Base-by-base conservation (phyloP, 139 green algal genomes). In the Microglena sp. region DNA sequence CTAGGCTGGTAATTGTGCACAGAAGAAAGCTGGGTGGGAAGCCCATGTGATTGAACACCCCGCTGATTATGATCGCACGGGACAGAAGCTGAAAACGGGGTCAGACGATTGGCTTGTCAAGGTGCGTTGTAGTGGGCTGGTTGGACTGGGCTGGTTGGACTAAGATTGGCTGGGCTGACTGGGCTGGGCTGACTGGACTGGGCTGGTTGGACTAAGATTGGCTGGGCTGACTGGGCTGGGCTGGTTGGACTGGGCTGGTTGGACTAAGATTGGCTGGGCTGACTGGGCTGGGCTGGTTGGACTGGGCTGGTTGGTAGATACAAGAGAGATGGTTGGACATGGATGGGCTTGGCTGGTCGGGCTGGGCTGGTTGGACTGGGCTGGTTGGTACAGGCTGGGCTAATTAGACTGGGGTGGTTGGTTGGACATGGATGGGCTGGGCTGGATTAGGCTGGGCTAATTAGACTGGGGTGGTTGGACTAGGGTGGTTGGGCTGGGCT, bases 61-160 rank as follows among this genome's bases (percentile, higher is more conserved):
- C n/a, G n/a, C n/a, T n/a, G n/a, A n/a, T n/a, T n/a, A n/a, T n/a
- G n/a, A n/a, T n/a, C n/a, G n/a, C n/a, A n/a, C n/a, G n/a, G n/a
- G n/a, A n/a, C n/a, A n/a, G n/a, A 66, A 71, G 29, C 46, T 95
- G 11, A 69, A 91, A 54, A 95, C 89, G 28, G 89, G 88, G 28
- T 86, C 84, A 18, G 89, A 95, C 64, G 89, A 95, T 67, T 72
- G 62, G 7, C 60, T 90, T 1, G 81, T 95, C 57, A 95, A 95
- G 83, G 82, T 89, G 35, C 2, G 76, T 21, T n/a, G n/a, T n/a
- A n/a, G n/a, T n/a, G n/a, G n/a, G n/a, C n/a, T n/a, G n/a, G n/a
- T n/a, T n/a, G n/a, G n/a, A n/a, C n/a, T n/a, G n/a, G n/a, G n/a
- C n/a, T n/a, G n/a, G n/a, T n/a, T n/a, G n/a, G n/a, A n/a, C n/a